Evolutionary conservation across 192 early-diverging fungal species (phyloP), one percentile per base, ranked within the genome.

Genomic region (Helicostylum pulchrum): DNA sequence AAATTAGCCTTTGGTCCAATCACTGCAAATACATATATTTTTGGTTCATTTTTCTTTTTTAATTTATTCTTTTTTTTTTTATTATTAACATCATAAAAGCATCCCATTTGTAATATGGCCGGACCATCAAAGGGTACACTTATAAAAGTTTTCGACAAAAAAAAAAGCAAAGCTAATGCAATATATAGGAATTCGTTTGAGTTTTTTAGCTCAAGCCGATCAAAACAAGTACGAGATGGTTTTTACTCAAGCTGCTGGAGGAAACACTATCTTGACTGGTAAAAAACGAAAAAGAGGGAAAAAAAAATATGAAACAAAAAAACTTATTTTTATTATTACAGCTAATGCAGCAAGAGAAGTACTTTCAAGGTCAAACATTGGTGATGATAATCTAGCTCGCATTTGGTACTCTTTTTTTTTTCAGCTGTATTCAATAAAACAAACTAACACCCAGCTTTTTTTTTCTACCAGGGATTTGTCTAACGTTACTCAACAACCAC

Each of bases 401-500:
- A 79, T 79, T 53, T 79, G 77, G 77, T 78, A 72, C 39, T n/a
- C 26, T 26, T 26, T 26, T 1, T 23, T 14, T 31, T 34, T 17
- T 11, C 32, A 9, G 23, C 3, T 36, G 10, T 14, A 48, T 19
- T 30, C 3, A 23, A 9, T n/a, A 47, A 12, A 46, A 10, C 11
- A 43, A 52, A 51, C 32, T 47, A 46, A 8, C 17, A 14, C 21
- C 4, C 11, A 62, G 12, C 3, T 32, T 48, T n/a, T 26, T 26
- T 26, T 26, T 26, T 26, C 26, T 26, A 26, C 21, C 45, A 79
- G 87, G 87, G 82, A 84, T 47, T 70, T 88, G 10, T 77, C 85
- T 7, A 85, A 88, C 47, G 62, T 82, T 0, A 74, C 72, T 10
- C 61, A 68, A 9, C 52, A 68, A 34, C 82, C 81, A 0, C 72